Evolutionary conservation across 768 basidiomycete genomes (phyloP), one percentile per base, ranked within the genome.

Genomic region (Strobilomyces dryophilus): DNA sequence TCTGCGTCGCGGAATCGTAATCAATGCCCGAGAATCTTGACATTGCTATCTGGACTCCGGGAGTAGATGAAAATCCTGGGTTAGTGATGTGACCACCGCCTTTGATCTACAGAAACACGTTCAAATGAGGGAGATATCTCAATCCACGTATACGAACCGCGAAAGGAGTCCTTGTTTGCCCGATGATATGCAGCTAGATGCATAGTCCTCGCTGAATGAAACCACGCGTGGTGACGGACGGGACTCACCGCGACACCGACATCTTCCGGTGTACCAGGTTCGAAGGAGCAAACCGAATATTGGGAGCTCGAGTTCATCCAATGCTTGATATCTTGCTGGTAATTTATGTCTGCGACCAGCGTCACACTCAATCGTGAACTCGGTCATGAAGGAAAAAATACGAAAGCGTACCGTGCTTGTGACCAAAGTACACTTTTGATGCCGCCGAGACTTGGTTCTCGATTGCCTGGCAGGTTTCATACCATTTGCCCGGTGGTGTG

Each of bases 21-120:
- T 52, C 66, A 12, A 71, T 45, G 1, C 75, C 62, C 3, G 69
- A 71, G 59, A 84, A 83, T 0, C 72, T 67, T 17, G 58, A 59
- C 81, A 84, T 79, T 18, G 79, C 61, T 26, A 85, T 82, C 8
- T 80, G 80, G 7, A 85, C 75, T 10, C 82, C 83, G 0, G 61
- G 45, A 0, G 83, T 84, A 0, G 83, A 85, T 0, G 81, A 82
- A 54, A 82, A 83, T 0, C 77, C 77, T 0, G 74, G 78, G 54
- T 84, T 39, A 18, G 71, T 53, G 0, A 76, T 49, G 58, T 85
- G 84, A 0, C 84, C 82, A n/a, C 82, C 81, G 18, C 81, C 76
- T 64, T 83, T 84, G 21, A 85, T 74, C 83, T 83, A 21, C 29
- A n/a, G 7, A n/a, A 0, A 11, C 2, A 8, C 5, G 12, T 8